Percentiles rank a stretch among this genome's conserved stretches.
phyloP scores from a whole-genome alignment of 768 basidiomycete genomes.

The Panus rudis region DNA sequence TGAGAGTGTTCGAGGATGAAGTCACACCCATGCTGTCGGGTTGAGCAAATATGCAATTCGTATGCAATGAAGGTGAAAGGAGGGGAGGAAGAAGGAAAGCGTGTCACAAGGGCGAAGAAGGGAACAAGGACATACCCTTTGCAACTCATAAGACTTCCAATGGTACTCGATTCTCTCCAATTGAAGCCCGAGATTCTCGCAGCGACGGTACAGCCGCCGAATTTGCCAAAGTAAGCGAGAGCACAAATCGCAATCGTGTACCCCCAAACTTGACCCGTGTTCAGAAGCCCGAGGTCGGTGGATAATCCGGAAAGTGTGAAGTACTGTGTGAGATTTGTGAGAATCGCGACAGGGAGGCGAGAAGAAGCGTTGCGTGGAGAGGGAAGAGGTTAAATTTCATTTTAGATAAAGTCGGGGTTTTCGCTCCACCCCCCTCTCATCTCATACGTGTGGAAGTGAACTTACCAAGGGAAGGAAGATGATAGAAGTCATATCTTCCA shows the following conservation, averaged over 20 bases:
- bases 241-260: slow-evolving; percentile 75
- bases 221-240: slow-evolving; percentile 84
- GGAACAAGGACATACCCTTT: slow-evolving; percentile 61
- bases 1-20: no score
- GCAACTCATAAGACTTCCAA: slow-evolving; percentile 92
- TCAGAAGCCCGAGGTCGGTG: slow-evolving; percentile 79
- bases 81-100: no score
- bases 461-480: slow-evolving; percentile 81
- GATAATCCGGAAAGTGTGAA: slow-evolving; percentile 89
- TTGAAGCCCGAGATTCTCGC: slow-evolving; percentile 63
- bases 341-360: not conserved
- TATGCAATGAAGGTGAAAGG: no score
- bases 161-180: slow-evolving; percentile 74
- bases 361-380: no score
- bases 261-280: slow-evolving; percentile 84
- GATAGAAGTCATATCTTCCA: slow-evolving; percentile 93
- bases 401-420: no score
- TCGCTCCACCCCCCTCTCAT: no score
- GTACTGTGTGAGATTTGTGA: slow-evolving; percentile 49
- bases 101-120: not conserved
- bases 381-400: no score
- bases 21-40: no score
- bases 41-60: no score
- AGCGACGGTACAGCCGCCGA: slow-evolving; percentile 73
- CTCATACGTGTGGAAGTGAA: no score